Evolutionary conservation across 129 eudicot species (phyloP).

Genomic region (Apium graveolens): DNA sequence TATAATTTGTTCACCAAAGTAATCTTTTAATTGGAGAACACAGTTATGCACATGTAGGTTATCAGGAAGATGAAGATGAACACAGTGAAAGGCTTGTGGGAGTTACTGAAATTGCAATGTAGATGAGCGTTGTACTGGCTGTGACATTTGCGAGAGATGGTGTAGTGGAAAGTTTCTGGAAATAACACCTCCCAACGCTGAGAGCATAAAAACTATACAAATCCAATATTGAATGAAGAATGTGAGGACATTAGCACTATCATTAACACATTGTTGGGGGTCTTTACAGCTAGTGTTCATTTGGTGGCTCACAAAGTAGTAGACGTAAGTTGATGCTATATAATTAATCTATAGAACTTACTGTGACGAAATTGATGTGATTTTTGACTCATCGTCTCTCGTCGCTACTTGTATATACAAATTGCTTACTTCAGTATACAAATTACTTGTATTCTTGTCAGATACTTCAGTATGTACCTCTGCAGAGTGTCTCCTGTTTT

Average conservation of each 20-base stretch:
- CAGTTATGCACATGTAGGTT: no score
- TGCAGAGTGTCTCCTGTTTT: not conserved
- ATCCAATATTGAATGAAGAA: slow-evolving; percentile 58
- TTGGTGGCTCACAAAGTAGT: slow-evolving; percentile 21
- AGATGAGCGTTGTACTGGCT: slow-evolving; percentile 82
- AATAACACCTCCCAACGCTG: slow-evolving; percentile 83
- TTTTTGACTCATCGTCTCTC: slow-evolving; percentile 1
- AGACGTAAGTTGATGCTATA: slow-evolving; percentile 14
- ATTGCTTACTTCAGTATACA: slow-evolving; percentile 12
- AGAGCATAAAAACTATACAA: slow-evolving; percentile 78
- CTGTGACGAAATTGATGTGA: slow-evolving; percentile 15
- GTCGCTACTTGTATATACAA: slow-evolving; percentile 14
- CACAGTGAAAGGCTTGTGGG: slow-evolving; percentile 26
- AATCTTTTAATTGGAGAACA: no score
- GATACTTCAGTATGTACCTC: not conserved
- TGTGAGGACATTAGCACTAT: slow-evolving; percentile 30
- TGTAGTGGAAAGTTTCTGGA: slow-evolving; percentile 76
- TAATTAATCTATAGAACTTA: not conserved
- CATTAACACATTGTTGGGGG: slow-evolving; percentile 2
- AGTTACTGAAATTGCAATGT: slow-evolving; percentile 72
- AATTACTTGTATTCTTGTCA: not conserved
- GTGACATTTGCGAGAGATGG: slow-evolving; percentile 83
- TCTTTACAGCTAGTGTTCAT: slow-evolving; percentile 4
- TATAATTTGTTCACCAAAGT: no score
- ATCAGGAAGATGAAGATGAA: no score